A percentile compares a stretch with the other conserved stretches of the same genome.
Evolutionary conservation across 1,284 basidiomycete species (phyloP).

Genomic region (Anthracocystis setariae): DNA sequence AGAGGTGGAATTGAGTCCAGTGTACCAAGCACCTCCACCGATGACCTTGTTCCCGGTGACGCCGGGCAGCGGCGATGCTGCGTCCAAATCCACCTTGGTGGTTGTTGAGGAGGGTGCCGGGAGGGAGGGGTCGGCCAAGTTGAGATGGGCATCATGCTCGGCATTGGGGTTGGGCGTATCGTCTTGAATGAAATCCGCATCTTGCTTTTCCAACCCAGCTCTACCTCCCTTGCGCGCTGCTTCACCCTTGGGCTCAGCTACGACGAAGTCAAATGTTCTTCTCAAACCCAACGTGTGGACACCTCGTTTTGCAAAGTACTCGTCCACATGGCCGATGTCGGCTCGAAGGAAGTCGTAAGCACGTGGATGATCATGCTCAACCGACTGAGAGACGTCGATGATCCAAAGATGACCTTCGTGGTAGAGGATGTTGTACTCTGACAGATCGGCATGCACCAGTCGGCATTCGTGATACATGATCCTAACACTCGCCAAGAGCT

Average conservation of each 20-base stretch:
- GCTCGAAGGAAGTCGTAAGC: conserved; percentile 87
- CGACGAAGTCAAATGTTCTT: conserved; percentile 77
- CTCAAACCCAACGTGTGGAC: conserved; percentile 83
- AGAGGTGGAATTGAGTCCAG: conserved; percentile 13
- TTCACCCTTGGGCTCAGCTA: conserved; percentile 24
- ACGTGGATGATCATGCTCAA: conserved; percentile 96
- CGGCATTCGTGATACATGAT: conserved; percentile 89
- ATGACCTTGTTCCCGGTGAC: conserved; percentile 17
- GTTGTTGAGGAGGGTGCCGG: background rate
- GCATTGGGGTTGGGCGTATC: conserved; percentile 29
- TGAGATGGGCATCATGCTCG: conserved; percentile 12
- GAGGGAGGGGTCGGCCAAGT: background rate
- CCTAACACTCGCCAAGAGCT: conserved; percentile 82
- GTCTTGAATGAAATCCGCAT: conserved; percentile 27
- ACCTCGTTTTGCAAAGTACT: conserved; percentile 80
- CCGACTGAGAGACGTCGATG: conserved; percentile 98
- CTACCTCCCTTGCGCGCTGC: conserved; percentile 40
- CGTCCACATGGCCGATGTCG: conserved; percentile 92
- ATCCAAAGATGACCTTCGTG: conserved; percentile 81
- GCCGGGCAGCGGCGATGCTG: background rate
- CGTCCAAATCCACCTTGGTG: background rate
- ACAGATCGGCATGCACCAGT: conserved; percentile 96
- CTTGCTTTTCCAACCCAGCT: conserved; percentile 56
- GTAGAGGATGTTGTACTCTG: conserved; percentile 95
- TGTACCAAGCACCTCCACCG: conserved; percentile 40